Evolutionary conservation across 2,329 filamentous ascomycete species (phyloP), one percentile per base, ranked within the genome.

Genomic region (Orbilia quercus): DNA sequence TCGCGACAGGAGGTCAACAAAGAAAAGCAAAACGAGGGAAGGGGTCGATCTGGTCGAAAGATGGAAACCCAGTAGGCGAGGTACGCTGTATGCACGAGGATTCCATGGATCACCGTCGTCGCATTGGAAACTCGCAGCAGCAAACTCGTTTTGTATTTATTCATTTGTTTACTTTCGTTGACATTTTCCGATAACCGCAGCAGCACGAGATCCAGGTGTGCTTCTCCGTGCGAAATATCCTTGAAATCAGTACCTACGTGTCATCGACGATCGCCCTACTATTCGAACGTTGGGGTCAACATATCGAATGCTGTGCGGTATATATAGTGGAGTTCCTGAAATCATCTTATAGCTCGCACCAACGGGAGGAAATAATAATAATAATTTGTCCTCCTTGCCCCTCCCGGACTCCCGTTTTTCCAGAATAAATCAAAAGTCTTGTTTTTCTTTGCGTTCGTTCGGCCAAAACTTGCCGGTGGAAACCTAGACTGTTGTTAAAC

Each of bases 171-270:
- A 31, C 4, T 31, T 31, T 31, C 28, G 9, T n/a, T n/a, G n/a
- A n/a, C n/a, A n/a, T n/a, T n/a, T n/a, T 31, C 53, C 63, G 63
- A 59, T 67, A 47, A 34, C 53, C 44, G 20, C 20, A 18, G 53
- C 31, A 51, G 51, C 42, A 36, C 28, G 16, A 44, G 63, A 67
- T 67, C 53, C 16, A 51, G 45, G 23, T 40, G 44, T 58, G 59
- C 53, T 54, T 11, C 20, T 16, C 9, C 12, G 14, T 40, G n/a
- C 12, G 36, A 5, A 5, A 5, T 5, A 31, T 31, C 28, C 28
- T 31, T 4, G 28, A 31, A 31, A 31, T 9, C 9, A 31, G 28
- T 31, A 31, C 9, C 28, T 31, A 40, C 36, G 36, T 40, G 36
- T 40, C n/a, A 40, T 31, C 28, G 28, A 31, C 28, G 9, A 31